Evolutionary conservation across 2,329 filamentous ascomycete species (phyloP).

Genomic region (Aphanoascus verrucosus): DNA sequence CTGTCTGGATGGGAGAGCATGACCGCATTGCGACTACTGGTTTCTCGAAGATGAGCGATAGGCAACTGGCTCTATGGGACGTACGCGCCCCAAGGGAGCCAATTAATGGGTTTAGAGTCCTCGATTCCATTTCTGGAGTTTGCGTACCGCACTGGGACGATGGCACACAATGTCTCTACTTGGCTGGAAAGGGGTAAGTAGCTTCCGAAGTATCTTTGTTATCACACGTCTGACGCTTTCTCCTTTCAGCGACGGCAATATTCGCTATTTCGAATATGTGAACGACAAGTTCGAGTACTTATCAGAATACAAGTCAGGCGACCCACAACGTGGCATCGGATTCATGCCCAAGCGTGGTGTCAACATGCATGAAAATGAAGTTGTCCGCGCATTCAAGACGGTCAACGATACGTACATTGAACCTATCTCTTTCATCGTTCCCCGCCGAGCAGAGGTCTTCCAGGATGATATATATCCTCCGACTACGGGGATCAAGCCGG

Average conservation of each 20-base stretch:
- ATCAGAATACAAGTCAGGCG: slow-evolving; percentile 91
- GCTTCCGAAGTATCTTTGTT: not conserved
- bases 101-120: slow-evolving; percentile 75
- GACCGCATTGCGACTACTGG: slow-evolving; percentile 93
- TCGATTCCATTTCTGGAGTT: slow-evolving; percentile 93
- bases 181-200: slow-evolving; percentile 88
- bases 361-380: slow-evolving; percentile 92
- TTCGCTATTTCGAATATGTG: slow-evolving; percentile 96
- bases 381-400: slow-evolving; percentile 93
- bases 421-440: slow-evolving; percentile 94
- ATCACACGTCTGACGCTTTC: slow-evolving; percentile 13
- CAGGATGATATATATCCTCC: slow-evolving; percentile 96
- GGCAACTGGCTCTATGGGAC: slow-evolving; percentile 93
- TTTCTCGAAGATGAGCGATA: slow-evolving; percentile 97
- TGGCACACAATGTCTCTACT: slow-evolving; percentile 84
- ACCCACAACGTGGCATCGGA: slow-evolving; percentile 87
- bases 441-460: slow-evolving; percentile 84
- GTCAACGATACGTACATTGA: slow-evolving; percentile 91
- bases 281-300: slow-evolving; percentile 98
- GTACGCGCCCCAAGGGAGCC: slow-evolving; percentile 67
- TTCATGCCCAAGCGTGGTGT: slow-evolving; percentile 93
- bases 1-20: slow-evolving; percentile 94
- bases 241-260: slow-evolving; percentile 73
- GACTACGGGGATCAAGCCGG: slow-evolving; percentile 66
- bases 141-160: slow-evolving; percentile 99